Conservation (phyloP, 1,284 basidiomycete genomes). For the Meira miltonrushii region DNA sequence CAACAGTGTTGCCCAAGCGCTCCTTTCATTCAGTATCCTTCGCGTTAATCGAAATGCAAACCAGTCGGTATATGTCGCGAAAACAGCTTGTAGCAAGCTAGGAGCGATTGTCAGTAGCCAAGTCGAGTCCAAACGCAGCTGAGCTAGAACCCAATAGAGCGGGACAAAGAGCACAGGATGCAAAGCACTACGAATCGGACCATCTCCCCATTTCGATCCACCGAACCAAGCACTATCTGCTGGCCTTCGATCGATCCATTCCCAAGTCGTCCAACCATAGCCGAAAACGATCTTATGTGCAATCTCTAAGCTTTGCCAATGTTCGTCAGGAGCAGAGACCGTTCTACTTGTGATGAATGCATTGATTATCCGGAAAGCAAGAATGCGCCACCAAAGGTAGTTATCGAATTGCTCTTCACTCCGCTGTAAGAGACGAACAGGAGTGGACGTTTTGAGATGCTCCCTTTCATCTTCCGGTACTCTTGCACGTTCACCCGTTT, state of each 20-base stretch:
- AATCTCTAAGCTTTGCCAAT: conserved; percentile 88
- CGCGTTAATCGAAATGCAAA: conserved; percentile 65
- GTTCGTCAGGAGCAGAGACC: conserved; percentile 97
- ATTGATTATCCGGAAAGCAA: conserved; percentile 53
- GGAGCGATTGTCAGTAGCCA: conserved; percentile 59
- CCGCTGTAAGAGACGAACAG: too few species aligned
- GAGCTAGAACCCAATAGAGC: conserved; percentile 67
- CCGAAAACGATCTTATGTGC: conserved; percentile 84
- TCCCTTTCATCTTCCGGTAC: too few species aligned
- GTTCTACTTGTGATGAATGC: conserved; percentile 68
- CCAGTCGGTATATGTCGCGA: conserved; percentile 78
- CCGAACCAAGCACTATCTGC: not conserved
- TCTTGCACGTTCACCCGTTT: too few species aligned
- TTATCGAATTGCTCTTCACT: too few species aligned
- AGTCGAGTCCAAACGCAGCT: conserved; percentile 58
- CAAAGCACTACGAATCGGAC: conserved; percentile 52
- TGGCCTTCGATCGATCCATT: conserved; percentile 62
- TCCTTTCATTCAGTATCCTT: conserved; percentile 61
- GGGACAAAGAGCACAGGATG: conserved; percentile 64
- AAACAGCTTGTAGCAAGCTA: conserved; percentile 69
- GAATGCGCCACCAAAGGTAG: conserved; percentile 15
- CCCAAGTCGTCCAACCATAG: conserved; percentile 90
- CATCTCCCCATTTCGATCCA: conserved; percentile 6
- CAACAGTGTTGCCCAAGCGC: conserved; percentile 66
- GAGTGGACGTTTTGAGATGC: too few species aligned